phyloP scores from a whole-genome alignment of 352 stramenopile species.

The Phytophthora podocarpi region DNA sequence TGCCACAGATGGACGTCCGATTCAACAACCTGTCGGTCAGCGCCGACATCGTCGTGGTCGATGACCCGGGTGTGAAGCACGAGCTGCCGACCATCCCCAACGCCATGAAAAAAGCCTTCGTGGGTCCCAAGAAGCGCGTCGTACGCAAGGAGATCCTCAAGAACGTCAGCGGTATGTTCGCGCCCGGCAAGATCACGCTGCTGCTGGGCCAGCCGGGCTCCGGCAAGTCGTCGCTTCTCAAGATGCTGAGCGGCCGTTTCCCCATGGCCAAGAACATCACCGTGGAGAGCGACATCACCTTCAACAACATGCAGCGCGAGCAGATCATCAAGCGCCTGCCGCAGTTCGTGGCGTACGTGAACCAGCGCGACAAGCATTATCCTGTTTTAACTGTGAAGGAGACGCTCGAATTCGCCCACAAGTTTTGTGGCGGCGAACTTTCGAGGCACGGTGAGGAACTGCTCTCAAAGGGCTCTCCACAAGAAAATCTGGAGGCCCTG shows the following conservation, averaged over 20 bases:
- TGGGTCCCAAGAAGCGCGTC: constrained; percentile 30
- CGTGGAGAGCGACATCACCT: constrained; percentile 36
- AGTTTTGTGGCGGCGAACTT: constrained; percentile 34
- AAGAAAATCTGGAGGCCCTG: constrained; percentile 33
- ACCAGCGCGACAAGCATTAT: constrained; percentile 52
- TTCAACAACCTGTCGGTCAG: constrained; percentile 17
- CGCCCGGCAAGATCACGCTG: constrained; percentile 38
- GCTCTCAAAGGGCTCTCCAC: constrained; percentile 31
- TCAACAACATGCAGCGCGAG: constrained; percentile 35
- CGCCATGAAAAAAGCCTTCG: constrained; percentile 24
- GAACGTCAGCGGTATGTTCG: constrained; percentile 35
- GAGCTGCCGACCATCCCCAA: constrained; percentile 33
- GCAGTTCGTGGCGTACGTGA: constrained; percentile 47
- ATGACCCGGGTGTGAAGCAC: neutral
- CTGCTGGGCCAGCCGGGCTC: constrained; percentile 36
- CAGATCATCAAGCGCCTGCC: constrained; percentile 37
- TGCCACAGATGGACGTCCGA: constrained; percentile 40
- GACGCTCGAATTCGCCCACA: constrained; percentile 53
- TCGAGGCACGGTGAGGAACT: constrained; percentile 24
- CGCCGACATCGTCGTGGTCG: constrained; percentile 20
- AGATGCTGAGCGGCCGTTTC: constrained; percentile 43
- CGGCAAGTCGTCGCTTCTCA: constrained; percentile 43
- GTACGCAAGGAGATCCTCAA: constrained; percentile 47
- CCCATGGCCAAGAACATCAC: constrained; percentile 36
- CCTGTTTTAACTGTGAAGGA: constrained; percentile 50